Conservation (phyloP, 1,139 yeast species). For the Candida tropicalis region DNA sequence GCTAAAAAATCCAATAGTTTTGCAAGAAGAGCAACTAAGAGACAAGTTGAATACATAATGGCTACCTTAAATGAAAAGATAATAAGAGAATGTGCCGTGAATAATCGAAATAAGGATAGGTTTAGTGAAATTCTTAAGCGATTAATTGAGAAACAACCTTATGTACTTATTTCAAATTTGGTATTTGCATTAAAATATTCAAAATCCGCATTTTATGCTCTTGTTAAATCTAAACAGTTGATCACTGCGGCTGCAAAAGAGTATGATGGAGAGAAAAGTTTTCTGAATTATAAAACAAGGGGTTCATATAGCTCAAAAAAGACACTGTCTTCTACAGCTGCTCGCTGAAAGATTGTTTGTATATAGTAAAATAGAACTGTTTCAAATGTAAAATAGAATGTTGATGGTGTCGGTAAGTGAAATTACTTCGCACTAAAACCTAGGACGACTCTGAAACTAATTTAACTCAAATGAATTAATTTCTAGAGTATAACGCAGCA, state of each 20-base stretch:
- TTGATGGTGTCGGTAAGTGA: too few species aligned
- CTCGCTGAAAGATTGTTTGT: too few species aligned
- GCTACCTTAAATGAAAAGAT: not conserved
- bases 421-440: too few species aligned
- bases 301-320: too few species aligned
- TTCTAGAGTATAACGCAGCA: too few species aligned
- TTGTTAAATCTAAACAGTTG: not conserved
- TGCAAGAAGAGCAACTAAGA: conserved; percentile 7
- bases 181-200: conserved; percentile 10
- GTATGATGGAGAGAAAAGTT: not conserved
- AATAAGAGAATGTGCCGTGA: not conserved
- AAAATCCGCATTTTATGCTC: not conserved
- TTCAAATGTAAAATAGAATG: too few species aligned
- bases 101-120: not conserved
- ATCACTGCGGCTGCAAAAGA: not conserved
- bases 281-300: not conserved
- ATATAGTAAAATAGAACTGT: too few species aligned
- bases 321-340: too few species aligned
- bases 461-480: too few species aligned
- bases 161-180: conserved; percentile 6
- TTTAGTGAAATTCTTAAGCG: conserved; percentile 3
- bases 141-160: conserved; percentile 4
- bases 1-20: not conserved
- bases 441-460: too few species aligned
- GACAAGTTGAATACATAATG: conserved; percentile 8